Evolutionary conservation across 2,329 filamentous ascomycete species (phyloP), one percentile per base, ranked within the genome.

Genomic region (Pyrenophora seminiperda): DNA sequence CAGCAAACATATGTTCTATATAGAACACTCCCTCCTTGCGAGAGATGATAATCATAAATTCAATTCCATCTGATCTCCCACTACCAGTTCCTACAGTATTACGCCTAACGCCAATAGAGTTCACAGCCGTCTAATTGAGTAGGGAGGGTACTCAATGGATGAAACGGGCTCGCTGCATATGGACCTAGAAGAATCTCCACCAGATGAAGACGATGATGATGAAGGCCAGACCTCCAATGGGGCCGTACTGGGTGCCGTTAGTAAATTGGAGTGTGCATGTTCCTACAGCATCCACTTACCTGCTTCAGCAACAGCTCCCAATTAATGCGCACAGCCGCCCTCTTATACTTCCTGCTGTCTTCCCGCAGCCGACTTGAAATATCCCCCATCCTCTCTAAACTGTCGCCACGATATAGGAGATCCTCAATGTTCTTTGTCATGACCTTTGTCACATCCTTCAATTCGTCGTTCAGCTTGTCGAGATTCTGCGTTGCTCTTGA

Each of bases 401-500:
- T 94, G 73, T 99, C 94, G 20, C 94, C 94, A 55, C 95, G 82
- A 73, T 99, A 99, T 44, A 99, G 79, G 69, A 99, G 78, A 74
- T 99, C 94, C 80, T 99, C 94, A 63, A 99, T 97, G 75, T 99
- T 99, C 84, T 97, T 97, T 47, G 92, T 97, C 95, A 99, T 99
- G 70, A 99, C 92, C 77, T 97, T 92, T 1, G 94, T 97, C 47
- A 99, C 95, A 75, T 97, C 94, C 73, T 92, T 88, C 60, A 99
- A 83, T 81, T 99, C 95, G 70, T 97, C 91, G 71, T 99, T 97
- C 60, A 99, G 81, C 76, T 93, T 91, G 75, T 95, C 91, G 50
- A 99, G 83, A 76, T 97, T 97, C 76, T 92, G 89, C 11, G 90
- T 85, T 13, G 94, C 94, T 59, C 94, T 87, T 46, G 89, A 86